Evolutionary conservation across 2,329 filamentous ascomycete genomes (phyloP).

Genomic region (Pseudocercospora pini-densiflorae): DNA sequence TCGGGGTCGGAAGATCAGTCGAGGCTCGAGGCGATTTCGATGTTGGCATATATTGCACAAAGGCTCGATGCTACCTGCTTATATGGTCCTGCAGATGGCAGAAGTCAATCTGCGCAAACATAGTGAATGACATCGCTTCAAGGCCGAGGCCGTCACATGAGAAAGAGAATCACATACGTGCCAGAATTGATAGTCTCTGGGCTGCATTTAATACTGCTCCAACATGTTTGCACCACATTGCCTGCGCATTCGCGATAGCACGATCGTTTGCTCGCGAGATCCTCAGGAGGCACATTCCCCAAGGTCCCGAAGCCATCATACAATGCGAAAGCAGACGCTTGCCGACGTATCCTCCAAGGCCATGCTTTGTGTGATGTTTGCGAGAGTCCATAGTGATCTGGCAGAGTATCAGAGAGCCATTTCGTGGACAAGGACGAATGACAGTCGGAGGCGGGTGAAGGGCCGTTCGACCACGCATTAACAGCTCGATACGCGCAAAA

Average conservation of each 20-base stretch:
- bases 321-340: background rate
- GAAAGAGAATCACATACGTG: background rate
- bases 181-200: background rate
- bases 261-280: conserved; percentile 4
- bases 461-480: too few species aligned
- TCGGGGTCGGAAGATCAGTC: background rate
- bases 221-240: background rate
- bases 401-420: too few species aligned
- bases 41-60: background rate
- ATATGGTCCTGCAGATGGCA: background rate
- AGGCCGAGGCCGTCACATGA: background rate
- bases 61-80: background rate
- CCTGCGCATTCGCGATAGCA: background rate
- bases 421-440: too few species aligned
- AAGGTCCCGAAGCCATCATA: background rate
- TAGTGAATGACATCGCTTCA: background rate
- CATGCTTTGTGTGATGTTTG: too few species aligned
- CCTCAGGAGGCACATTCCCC: background rate
- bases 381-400: too few species aligned
- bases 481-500: too few species aligned
- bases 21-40: background rate
- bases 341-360: too few species aligned
- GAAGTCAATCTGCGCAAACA: background rate
- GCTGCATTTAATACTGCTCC: background rate
- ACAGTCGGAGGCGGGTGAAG: too few species aligned